Evolutionary conservation across 129 eudicot genomes (phyloP).

Genomic region (Pseudognaphalium luteoalbum): DNA sequence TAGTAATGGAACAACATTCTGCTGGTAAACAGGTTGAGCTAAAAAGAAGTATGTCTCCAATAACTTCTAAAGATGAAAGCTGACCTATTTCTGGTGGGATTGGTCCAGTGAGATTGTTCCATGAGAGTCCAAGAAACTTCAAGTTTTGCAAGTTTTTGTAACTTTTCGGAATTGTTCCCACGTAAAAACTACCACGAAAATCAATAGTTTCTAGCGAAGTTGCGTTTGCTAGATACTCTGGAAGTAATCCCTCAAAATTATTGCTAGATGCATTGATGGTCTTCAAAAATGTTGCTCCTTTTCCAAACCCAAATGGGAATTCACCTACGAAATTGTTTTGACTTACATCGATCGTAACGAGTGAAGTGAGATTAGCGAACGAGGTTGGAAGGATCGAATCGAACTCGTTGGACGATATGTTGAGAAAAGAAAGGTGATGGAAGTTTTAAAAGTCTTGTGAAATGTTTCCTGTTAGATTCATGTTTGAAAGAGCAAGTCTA

Average conservation of each 20-base stretch:
- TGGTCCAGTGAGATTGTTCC: conserved; percentile 73
- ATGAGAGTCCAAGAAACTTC: conserved; percentile 83
- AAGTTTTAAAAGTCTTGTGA: conserved; percentile 50
- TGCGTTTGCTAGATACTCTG: conserved; percentile 56
- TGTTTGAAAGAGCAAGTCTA: conserved; percentile 67
- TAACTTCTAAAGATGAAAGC: conserved; percentile 59
- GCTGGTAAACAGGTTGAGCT: conserved; percentile 65
- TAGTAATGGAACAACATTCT: conserved; percentile 56
- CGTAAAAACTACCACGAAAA: conserved; percentile 71
- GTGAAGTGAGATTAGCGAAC: conserved; percentile 47
- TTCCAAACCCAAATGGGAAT: conserved; percentile 66
- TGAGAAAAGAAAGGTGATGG: conserved; percentile 46
- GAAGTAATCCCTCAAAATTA: conserved; percentile 64
- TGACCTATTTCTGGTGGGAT: conserved; percentile 65
- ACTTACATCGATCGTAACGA: conserved; percentile 56
- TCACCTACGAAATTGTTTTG: conserved; percentile 63
- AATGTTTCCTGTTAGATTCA: conserved; percentile 70
- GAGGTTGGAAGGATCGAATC: conserved; percentile 50
- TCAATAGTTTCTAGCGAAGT: conserved; percentile 57
- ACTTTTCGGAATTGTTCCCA: conserved; percentile 63
- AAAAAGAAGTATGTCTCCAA: conserved; percentile 71
- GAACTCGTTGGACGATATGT: conserved; percentile 59
- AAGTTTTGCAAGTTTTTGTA: conserved; percentile 50
- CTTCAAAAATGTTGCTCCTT: conserved; percentile 34
- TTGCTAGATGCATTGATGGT: conserved; percentile 72